phyloP scores from a whole-genome alignment of 2,329 filamentous ascomycete genomes.

The Pleurostoma richardsiae region DNA sequence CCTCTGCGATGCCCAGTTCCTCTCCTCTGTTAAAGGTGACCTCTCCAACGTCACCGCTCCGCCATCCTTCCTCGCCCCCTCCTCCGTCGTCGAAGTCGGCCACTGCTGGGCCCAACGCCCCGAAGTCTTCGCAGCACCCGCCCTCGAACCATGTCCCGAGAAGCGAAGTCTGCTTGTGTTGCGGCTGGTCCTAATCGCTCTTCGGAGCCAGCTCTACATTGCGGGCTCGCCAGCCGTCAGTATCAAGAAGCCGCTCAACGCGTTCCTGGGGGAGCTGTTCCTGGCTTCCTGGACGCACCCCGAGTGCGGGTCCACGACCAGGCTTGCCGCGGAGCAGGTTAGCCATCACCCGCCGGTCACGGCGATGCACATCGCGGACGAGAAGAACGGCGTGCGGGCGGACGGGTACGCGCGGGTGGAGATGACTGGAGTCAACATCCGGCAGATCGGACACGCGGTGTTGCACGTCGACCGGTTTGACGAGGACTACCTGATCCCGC shows the following conservation, averaged over 20 bases:
- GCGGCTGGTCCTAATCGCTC: constrained; percentile 39
- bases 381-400: constrained; percentile 36
- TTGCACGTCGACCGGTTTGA: constrained; percentile 42
- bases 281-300: constrained; percentile 31
- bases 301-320: constrained; percentile 17
- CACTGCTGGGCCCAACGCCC: constrained; percentile 46
- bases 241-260: constrained; percentile 49
- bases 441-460: constrained; percentile 44
- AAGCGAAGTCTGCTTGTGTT: constrained; percentile 40
- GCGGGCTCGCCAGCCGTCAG: constrained; percentile 37
- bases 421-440: constrained; percentile 43
- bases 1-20: constrained; percentile 16
- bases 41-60: constrained; percentile 47
- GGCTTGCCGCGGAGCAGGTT: constrained; percentile 41
- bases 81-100: constrained; percentile 45
- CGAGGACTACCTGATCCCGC: constrained; percentile 43
- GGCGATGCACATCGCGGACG: constrained; percentile 42
- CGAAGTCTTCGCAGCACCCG: constrained; percentile 39
- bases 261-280: constrained; percentile 47
- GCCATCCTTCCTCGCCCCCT: constrained; percentile 41
- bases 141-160: constrained; percentile 34
- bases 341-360: constrained; percentile 50
- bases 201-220: constrained; percentile 42
- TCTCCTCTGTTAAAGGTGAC: constrained; percentile 37
- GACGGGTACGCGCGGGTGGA: constrained; percentile 47